Conservation (phyloP, 78 protist species). For the Dictyostelium discoideum region DNA sequence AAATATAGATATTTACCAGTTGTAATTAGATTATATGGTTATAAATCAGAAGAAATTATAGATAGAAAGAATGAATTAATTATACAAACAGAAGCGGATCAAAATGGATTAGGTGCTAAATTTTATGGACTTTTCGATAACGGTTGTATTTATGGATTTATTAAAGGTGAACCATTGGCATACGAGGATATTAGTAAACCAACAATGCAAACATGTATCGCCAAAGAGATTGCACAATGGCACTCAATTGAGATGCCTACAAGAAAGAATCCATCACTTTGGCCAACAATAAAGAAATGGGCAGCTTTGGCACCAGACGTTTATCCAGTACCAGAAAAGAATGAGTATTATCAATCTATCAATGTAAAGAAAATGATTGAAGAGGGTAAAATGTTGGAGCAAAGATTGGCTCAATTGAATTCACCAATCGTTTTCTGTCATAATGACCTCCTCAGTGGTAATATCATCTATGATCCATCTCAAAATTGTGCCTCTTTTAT, state of each 20-base stretch:
- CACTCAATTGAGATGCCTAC: slow-evolving; percentile 81
- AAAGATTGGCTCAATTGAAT: slow-evolving; percentile 26
- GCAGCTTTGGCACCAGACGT: slow-evolving; percentile 55
- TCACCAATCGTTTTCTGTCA: slow-evolving; percentile 82
- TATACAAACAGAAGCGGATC: slow-evolving; percentile 68
- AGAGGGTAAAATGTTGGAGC: slow-evolving; percentile 43
- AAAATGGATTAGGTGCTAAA: slow-evolving; percentile 83
- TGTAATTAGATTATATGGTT: slow-evolving; percentile 80
- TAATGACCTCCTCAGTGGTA: slow-evolving; percentile 74
- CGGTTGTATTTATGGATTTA: slow-evolving; percentile 81
- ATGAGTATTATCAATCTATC: not conserved
- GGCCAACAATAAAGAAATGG: slow-evolving; percentile 68
- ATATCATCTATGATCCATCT: slow-evolving; percentile 64
- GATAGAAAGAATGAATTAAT: slow-evolving; percentile 82
- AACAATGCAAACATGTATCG: slow-evolving; percentile 31
- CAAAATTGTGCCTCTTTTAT: slow-evolving; percentile 63
- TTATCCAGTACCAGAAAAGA: slow-evolving; percentile 27
- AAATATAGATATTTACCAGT: slow-evolving; percentile 72
- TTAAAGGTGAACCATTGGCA: slow-evolving; percentile 67
- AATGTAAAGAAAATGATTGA: slow-evolving; percentile 44
- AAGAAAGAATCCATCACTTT: slow-evolving; percentile 67
- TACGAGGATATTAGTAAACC: slow-evolving; percentile 31
- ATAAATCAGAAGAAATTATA: slow-evolving; percentile 76
- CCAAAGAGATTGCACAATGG: slow-evolving; percentile 67
- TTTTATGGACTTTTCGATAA: slow-evolving; percentile 83